Base-by-base conservation (phyloP, 129 eudicot genomes). In the Oenanthe sinensis region DNA sequence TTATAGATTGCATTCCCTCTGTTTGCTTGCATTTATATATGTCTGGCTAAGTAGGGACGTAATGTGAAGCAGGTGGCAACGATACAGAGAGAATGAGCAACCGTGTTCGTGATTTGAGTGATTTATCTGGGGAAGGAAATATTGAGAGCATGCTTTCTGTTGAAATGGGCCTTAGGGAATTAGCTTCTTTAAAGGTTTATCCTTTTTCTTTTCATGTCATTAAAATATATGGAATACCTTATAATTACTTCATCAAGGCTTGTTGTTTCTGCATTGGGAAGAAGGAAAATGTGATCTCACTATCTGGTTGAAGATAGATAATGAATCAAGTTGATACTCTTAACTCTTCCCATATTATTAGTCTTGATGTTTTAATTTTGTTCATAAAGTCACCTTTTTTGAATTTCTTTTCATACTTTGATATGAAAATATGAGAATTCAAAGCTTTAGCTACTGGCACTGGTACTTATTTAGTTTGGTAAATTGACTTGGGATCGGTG, bases 121-220 rank as follows among this genome's bases (percentile, higher is more conserved):
- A 96, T 77, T 75, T 96, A 79, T 82, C 94, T 1, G 97, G 97
- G 77, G 99, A 96, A 85, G 99, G 97, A 81, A 96, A 96, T 86
- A 92, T 96, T 26, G 99, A 96, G 85, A 96, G 91, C 71, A 96
- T 96, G 99, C 99, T 96, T 84, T 90, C 99, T 60, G 99, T 96
- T 76, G 99, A 96, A 84, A 96, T 96, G 99, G 96, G 97, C 78
- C 79, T 96, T 72, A 88, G 95, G 86, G 99, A 96, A 87, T 81
- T 96, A 82, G 97, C 97, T 79, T 92, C 97, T 37, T 84, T 96
- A 83, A 96, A 96, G 97, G 96, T 90, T 65, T 55, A 40, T 15
- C 55, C 43, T 28, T 73, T 69, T 36, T 4, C 16, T 24, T 60
- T 60, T n/a, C 68, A n/a, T 60, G 68, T 60, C 33, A 60, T 24